These are phyloP conservation scores for Flaveria floridana DNA, from an alignment of 140 eudicot species.

Conservation along the genomic window DNA sequence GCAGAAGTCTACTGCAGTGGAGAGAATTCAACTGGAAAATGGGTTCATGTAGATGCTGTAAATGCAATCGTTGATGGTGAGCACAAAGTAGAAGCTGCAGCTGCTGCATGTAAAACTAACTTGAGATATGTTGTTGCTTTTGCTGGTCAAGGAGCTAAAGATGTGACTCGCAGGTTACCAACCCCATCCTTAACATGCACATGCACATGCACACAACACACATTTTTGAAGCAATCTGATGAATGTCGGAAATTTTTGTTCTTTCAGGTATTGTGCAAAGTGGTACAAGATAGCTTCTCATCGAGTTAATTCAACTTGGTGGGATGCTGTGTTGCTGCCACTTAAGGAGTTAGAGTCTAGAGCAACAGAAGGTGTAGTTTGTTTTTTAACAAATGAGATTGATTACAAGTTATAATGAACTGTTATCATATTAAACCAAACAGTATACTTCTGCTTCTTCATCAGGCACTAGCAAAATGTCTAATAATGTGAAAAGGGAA, in stretches of 20 bases:
- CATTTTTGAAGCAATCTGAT: neutral
- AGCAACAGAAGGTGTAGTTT: conserved; percentile 53
- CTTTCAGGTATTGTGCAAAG: conserved; percentile 75
- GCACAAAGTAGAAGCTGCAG: conserved; percentile 81
- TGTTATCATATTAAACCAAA: neutral
- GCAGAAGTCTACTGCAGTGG: conserved; percentile 81
- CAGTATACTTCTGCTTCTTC: neutral
- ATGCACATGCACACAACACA: neutral
- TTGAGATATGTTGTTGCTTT: conserved; percentile 94
- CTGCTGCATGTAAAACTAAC: conserved; percentile 77
- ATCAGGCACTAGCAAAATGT: conserved; percentile 23
- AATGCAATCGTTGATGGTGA: conserved; percentile 84
- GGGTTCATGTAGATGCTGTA: conserved; percentile 91
- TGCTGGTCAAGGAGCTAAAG: conserved; percentile 92
- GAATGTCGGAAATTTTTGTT: neutral
- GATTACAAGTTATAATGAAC: neutral
- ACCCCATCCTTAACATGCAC: no score
- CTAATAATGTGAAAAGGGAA: conserved; percentile 24
- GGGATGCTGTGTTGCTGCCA: conserved; percentile 80
- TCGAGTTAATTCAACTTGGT: conserved; percentile 70
- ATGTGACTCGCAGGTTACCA: conserved; percentile 82
- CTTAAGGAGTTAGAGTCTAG: conserved; percentile 66
- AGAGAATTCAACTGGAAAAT: conserved; percentile 77
- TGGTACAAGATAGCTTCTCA: conserved; percentile 89
- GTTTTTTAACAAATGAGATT: conserved; percentile 30